These are phyloP conservation scores for Trapa incisa DNA, from an alignment of 345 rosid species.

Conservation along the genomic window DNA sequence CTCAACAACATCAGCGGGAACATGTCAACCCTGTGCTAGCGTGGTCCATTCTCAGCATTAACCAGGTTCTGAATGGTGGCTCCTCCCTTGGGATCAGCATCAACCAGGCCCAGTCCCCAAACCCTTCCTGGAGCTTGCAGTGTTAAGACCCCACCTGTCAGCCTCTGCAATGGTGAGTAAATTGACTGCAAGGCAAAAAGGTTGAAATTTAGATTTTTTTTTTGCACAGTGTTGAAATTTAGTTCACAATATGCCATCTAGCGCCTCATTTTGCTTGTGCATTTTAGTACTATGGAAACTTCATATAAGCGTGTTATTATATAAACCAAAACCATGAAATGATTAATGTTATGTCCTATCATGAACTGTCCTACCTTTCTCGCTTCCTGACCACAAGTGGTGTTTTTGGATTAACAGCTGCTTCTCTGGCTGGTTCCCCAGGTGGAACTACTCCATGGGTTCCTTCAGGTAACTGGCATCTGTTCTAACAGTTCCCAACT, in stretches of 20 bases:
- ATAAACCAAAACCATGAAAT: too few species aligned
- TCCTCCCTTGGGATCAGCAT: slow-evolving; percentile 52
- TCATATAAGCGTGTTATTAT: too few species aligned
- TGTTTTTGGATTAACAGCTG: slow-evolving; percentile 15
- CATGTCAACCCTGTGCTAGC: slow-evolving; percentile 44
- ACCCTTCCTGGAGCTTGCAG: slow-evolving; percentile 68
- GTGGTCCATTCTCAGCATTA: slow-evolving; percentile 56
- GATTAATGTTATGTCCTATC: background rate
- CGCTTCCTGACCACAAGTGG: slow-evolving; percentile 6
- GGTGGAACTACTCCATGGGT: slow-evolving; percentile 30
- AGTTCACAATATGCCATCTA: too few species aligned
- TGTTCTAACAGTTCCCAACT: background rate
- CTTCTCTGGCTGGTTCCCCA: slow-evolving; percentile 32
- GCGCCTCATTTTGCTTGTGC: too few species aligned
- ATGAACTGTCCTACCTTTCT: background rate
- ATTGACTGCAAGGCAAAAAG: background rate
- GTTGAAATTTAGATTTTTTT: background rate
- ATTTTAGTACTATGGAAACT: too few species aligned
- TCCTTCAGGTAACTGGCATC: slow-evolving; percentile 45
- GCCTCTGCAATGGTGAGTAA: slow-evolving; percentile 51
- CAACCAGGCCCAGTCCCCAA: slow-evolving; percentile 53
- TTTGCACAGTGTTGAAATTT: too few species aligned
- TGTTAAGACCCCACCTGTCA: slow-evolving; percentile 62
- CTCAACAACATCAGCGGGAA: slow-evolving; percentile 55
- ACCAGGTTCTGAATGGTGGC: slow-evolving; percentile 50